Evolutionary conservation across 352 stramenopile genomes (phyloP).

Genomic region (Globisporangium heterothallicum): DNA sequence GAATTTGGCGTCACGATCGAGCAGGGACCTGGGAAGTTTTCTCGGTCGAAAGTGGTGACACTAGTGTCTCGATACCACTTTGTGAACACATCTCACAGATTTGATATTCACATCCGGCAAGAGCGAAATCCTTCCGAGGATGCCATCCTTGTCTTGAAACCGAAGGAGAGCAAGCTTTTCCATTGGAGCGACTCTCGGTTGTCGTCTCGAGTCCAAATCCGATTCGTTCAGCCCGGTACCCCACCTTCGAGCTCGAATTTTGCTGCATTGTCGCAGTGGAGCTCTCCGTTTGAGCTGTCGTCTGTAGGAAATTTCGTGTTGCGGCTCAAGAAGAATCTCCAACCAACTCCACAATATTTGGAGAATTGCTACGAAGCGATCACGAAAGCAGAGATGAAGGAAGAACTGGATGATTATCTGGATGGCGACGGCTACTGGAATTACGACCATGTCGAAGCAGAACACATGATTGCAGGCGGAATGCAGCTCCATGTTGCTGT

Average conservation of each 20-base stretch:
- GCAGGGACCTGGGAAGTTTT: conserved; percentile 72
- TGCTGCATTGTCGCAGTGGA: conserved; percentile 58
- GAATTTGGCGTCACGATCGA: conserved; percentile 86
- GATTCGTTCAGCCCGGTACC: conserved; percentile 44
- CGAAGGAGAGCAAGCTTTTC: conserved; percentile 67
- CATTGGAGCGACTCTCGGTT: conserved; percentile 71
- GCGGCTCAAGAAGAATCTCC: conserved; percentile 56
- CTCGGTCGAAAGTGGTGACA: conserved; percentile 68
- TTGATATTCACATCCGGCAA: conserved; percentile 66
- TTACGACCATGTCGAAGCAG: conserved; percentile 28
- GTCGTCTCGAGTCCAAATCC: conserved; percentile 61
- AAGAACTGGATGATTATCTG: conserved; percentile 25
- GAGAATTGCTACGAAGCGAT: conserved; percentile 38
- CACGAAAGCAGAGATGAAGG: conserved; percentile 16
- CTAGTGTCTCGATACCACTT: conserved; percentile 80
- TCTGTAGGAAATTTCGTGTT: conserved; percentile 79
- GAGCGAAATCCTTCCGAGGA: conserved; percentile 32
- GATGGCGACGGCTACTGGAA: conserved; percentile 25
- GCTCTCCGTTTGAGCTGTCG: conserved; percentile 68
- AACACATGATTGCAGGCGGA: conserved; percentile 28
- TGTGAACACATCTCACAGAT: conserved; percentile 63
- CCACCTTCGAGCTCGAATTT: conserved; percentile 7
- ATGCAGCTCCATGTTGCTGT: conserved; percentile 72
- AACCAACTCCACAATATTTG: conserved; percentile 31
- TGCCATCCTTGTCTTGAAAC: conserved; percentile 35